phyloP scores from a whole-genome alignment of 1,284 basidiomycete genomes.

The Meira nashicola region DNA sequence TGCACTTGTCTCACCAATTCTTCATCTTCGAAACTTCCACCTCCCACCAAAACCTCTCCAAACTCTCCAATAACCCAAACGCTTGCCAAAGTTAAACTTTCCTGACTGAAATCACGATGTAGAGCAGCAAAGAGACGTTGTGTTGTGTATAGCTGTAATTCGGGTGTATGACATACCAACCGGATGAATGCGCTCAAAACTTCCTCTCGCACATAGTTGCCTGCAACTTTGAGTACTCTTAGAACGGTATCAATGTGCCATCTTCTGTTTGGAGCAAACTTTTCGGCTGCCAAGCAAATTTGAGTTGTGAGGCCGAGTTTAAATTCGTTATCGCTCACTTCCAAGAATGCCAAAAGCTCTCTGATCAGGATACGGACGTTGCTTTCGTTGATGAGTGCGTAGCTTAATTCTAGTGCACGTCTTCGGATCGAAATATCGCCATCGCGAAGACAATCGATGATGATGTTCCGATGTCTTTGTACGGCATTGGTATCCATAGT shows the following conservation, averaged over 20 bases:
- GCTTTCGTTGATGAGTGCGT: slow-evolving; percentile 91
- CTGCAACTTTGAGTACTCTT: slow-evolving; percentile 80
- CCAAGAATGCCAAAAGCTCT: slow-evolving; percentile 90
- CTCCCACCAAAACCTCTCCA: slow-evolving; percentile 80
- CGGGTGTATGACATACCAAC: slow-evolving; percentile 91
- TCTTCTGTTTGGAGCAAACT: slow-evolving; percentile 93
- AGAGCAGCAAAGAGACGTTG: slow-evolving; percentile 87
- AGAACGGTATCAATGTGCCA: slow-evolving; percentile 99
- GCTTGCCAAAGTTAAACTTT: slow-evolving; percentile 83
- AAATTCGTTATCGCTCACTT: slow-evolving; percentile 98
- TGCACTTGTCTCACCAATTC: slow-evolving; percentile 63
- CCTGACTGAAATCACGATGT: slow-evolving; percentile 87
- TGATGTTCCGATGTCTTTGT: slow-evolving; percentile 94
- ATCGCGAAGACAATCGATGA: slow-evolving; percentile 94
- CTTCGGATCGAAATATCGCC: slow-evolving; percentile 98
- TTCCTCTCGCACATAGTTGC: slow-evolving; percentile 96
- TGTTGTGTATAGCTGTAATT: slow-evolving; percentile 90
- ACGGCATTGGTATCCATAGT: slow-evolving; percentile 97
- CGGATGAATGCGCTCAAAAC: slow-evolving; percentile 91
- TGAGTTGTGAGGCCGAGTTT: slow-evolving; percentile 97
- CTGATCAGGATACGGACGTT: slow-evolving; percentile 89
- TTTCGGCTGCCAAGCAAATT: slow-evolving; percentile 89
- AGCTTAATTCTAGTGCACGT: slow-evolving; percentile 91
- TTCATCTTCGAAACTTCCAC: slow-evolving; percentile 64
- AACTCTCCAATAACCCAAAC: slow-evolving; percentile 98